Percentiles rank a stretch among this genome's conserved stretches.
Conservation (phyloP, 805 yeast species). For the Candida odintsovae region DNA sequence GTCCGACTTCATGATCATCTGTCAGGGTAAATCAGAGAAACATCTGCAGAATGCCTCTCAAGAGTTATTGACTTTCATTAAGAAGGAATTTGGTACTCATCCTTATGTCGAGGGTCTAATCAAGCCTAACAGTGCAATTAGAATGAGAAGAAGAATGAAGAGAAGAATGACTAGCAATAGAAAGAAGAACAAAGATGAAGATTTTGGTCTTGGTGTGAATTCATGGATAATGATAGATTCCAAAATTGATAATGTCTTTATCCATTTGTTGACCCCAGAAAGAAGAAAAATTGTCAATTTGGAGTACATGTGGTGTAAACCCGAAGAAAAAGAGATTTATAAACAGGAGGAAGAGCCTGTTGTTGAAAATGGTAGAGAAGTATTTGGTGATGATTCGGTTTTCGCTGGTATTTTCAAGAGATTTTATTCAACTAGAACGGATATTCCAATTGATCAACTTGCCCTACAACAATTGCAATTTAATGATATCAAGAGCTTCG, state of each 20-base stretch:
- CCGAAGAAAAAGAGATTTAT: conserved; percentile 28
- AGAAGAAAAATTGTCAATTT: conserved; percentile 65
- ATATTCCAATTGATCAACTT: conserved; percentile 3
- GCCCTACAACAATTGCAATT: conserved; percentile 12
- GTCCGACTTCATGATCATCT: conserved; percentile 51
- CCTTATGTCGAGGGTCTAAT: conserved; percentile 70
- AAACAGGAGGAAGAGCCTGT: not conserved
- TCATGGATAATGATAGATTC: conserved; percentile 84
- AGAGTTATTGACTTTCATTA: conserved; percentile 52
- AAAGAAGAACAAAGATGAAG: conserved; percentile 46
- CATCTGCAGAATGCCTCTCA: conserved; percentile 70
- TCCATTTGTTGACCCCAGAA: conserved; percentile 69
- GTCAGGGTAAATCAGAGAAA: conserved; percentile 70
- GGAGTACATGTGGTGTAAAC: conserved; percentile 55
- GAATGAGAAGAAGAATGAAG: conserved; percentile 44
- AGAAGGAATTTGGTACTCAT: conserved; percentile 38
- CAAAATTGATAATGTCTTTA: conserved; percentile 50
- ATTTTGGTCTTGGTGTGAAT: conserved; percentile 51
- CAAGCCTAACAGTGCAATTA: conserved; percentile 48
- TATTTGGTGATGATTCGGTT: conserved; percentile 29
- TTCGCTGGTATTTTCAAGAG: conserved; percentile 39
- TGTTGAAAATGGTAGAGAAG: conserved; percentile 4
- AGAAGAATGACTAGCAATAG: conserved; percentile 46
- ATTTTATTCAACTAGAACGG: conserved; percentile 28
- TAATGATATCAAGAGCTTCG: conserved; percentile 8